phyloP scores from a whole-genome alignment of 1,284 basidiomycete species.

The Gastroboletus turbinatus region DNA sequence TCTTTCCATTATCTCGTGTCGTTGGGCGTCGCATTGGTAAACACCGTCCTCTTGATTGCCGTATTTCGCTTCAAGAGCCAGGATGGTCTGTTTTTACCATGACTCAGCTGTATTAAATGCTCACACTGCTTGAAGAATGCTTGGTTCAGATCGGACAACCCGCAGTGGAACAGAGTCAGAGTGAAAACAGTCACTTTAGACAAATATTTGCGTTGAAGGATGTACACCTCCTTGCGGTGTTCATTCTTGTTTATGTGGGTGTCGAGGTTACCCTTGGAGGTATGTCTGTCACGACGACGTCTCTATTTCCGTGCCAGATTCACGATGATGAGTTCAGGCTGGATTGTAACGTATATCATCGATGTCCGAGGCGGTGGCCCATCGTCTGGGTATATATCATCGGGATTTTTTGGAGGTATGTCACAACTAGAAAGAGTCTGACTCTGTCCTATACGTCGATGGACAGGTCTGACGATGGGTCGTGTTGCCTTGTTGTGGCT shows the following conservation, averaged over 20 bases:
- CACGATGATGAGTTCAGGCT: constrained; percentile 34
- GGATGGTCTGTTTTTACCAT: constrained; percentile 41
- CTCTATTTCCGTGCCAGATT: background rate
- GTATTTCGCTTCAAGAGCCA: constrained; percentile 58
- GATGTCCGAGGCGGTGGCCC: constrained; percentile 45
- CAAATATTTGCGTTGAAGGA: constrained; percentile 48
- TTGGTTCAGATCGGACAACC: constrained; percentile 35
- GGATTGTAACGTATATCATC: constrained; percentile 55
- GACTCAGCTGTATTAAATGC: background rate
- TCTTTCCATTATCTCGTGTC: constrained; percentile 68
- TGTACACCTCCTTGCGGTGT: constrained; percentile 54
- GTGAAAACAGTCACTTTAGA: constrained; percentile 42
- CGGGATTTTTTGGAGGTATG: constrained; percentile 51
- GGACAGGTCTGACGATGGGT: constrained; percentile 30
- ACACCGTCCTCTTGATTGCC: constrained; percentile 40
- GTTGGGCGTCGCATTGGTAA: constrained; percentile 52
- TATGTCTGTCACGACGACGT: constrained; percentile 13
- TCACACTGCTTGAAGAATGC: constrained; percentile 28
- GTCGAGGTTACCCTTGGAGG: constrained; percentile 58
- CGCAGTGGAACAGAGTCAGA: constrained; percentile 23
- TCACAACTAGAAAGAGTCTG: background rate
- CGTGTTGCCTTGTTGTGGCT: constrained; percentile 32
- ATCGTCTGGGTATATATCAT: constrained; percentile 50
- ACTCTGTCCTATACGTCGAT: background rate
- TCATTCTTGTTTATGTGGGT: constrained; percentile 56